Evolutionary conservation across 2,329 filamentous ascomycete species (phyloP), one percentile per base, ranked within the genome.

Genomic region (Chalaropsis ovoidea): DNA sequence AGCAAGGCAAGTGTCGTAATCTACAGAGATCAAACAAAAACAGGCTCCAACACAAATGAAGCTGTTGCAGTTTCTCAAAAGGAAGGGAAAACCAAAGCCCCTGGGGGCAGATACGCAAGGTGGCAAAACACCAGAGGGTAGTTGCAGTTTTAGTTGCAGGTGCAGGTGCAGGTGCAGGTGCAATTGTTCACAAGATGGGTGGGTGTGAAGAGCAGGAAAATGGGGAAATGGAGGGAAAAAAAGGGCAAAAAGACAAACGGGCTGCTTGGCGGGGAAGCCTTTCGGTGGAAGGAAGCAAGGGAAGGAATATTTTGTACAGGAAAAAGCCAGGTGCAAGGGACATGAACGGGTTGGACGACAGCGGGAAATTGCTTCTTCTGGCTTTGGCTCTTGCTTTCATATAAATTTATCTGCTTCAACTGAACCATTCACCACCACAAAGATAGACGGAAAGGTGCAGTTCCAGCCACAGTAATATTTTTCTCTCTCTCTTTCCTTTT

Each of bases 21-120:
- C 27, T 35, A 27, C 54, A 58, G n/a, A 58, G 54, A 58, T 58
- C 27, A 58, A 58, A 58, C 54, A 39, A 58, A 58, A 58, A 8
- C 17, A 58, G 27, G 54, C 54, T 58, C 27, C 54, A 35, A 58
- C 54, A 19, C 54, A 58, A 58, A 39, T 58, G 54, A 58, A 58
- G 54, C 54, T 39, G 31, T 58, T 39, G 54, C 54, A 3, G 54
- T 58, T 31, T 35, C 54, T 58, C 54, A 39, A 39, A 58, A n/a
- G 24, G 52, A 58, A 35, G 11, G 27, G 27, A 35, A 6, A 17
- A 15, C 2, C 15, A 58, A 17, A 35, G 24, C 54, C 31, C 27
- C 54, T 58, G 24, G 54, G 24, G n/a, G 31, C 24, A 39, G 27
- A 56, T 13, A 31, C 15, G n/a, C 17, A 17, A 35, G 52, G 8